Evolutionary conservation across 371 early-diverging fungal species (phyloP), one percentile per base, ranked within the genome.

Genomic region (Mucor racemosus): DNA sequence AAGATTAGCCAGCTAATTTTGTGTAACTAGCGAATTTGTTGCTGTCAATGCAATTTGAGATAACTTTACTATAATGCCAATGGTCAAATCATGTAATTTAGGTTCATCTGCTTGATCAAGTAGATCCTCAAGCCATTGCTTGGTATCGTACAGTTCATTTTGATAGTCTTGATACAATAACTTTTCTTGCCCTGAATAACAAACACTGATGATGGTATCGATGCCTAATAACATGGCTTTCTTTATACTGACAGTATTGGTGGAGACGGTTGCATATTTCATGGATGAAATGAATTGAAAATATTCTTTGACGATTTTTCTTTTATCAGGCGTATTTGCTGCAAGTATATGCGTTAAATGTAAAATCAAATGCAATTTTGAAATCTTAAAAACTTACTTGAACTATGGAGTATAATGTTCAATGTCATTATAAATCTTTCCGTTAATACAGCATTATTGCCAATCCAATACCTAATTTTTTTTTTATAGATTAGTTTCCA

Each of bases 391-490:
- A 53, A 67, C 75, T 70, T 74, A 79, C 84, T 84, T 17, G 81
- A 65, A 59, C 76, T 69, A 34, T 79, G 73, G 65, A 84, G 60
- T n/a, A 84, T 77, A 19, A 80, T 69, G 63, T 78, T 75, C 38
- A 80, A 55, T 0, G 81, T 76, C 74, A 81, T 76, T n/a, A 84
- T 72, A 56, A 79, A 79, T 17, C 77, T 71, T 41, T 82, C 82
- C 17, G 73, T 56, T 21, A 82, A 42, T 15, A 78, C 15, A 0
- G 64, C 53, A 55, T 75, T 68, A 40, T 70, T 75, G 1, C 75
- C 75, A 38, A 82, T 67, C 82, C 78, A 79, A 42, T 60, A 64
- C 40, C 76, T 38, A 38, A 4, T 38, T 38, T 77, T 5, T 44
- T 26, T n/a, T 4, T 40, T 41, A 4, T 0, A 58, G 31, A 19